phyloP scores from a whole-genome alignment of 192 early-diverging fungal species.

The Kickxella alabastrina region DNA sequence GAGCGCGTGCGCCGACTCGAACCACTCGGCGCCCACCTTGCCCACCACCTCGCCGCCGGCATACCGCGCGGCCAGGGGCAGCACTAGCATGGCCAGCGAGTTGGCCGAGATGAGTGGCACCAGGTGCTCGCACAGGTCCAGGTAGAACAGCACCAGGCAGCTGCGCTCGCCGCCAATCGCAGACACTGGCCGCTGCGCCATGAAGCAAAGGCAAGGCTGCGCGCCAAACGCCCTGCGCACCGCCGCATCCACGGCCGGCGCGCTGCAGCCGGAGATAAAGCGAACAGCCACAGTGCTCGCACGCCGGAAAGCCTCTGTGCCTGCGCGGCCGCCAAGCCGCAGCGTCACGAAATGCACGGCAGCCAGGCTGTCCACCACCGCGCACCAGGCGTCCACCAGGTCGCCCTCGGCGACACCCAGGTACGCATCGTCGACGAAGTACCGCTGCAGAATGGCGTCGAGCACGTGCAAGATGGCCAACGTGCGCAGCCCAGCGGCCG shows the following conservation, averaged over 20 bases:
- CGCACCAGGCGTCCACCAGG: slow-evolving; percentile 9
- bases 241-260: not conserved
- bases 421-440: too few relatives aligned
- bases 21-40: slow-evolving; percentile 14
- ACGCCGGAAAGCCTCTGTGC: slow-evolving; percentile 9
- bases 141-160: slow-evolving; percentile 25
- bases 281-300: slow-evolving; percentile 3
- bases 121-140: slow-evolving; percentile 42
- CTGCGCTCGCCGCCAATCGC: not conserved
- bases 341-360: slow-evolving; percentile 12
- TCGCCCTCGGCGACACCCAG: too few relatives aligned
- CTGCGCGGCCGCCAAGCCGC: slow-evolving; percentile 3
- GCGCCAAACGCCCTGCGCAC: slow-evolving; percentile 6
- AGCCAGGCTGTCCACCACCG: slow-evolving; percentile 15
- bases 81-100: slow-evolving; percentile 3
- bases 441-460: too few relatives aligned
- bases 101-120: not conserved
- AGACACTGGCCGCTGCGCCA: not conserved
- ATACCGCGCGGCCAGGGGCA: slow-evolving; percentile 26
- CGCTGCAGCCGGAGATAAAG: not conserved
- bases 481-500: too few relatives aligned
- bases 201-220: slow-evolving; percentile 19
- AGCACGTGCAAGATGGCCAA: too few relatives aligned
- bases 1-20: slow-evolving; percentile 41
- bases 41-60: not conserved